A percentile compares a stretch with the other conserved stretches of the same genome.
Evolutionary conservation across 495 filamentous ascomycete species (phyloP).

Genomic region (Penicilliopsis zonata): DNA sequence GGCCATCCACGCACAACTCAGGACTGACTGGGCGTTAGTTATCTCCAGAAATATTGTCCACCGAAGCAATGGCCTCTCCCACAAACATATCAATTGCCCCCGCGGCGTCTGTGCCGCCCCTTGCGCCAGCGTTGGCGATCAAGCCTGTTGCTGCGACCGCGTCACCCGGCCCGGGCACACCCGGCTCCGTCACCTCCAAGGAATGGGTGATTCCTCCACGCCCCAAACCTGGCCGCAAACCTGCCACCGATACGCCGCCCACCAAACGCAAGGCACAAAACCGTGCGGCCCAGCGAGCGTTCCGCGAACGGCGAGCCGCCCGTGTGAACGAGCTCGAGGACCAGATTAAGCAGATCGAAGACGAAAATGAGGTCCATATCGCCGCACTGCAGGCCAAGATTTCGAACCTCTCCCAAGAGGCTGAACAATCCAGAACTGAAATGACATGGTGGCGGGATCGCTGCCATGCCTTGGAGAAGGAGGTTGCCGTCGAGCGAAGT

Average conservation of each 20-base stretch:
- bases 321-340: slow-evolving; percentile 81
- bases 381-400: slow-evolving; percentile 34
- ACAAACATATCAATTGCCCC: slow-evolving; percentile 16
- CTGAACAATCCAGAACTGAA: slow-evolving; percentile 37
- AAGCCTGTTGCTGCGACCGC: slow-evolving; percentile 22
- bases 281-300: slow-evolving; percentile 80
- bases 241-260: slow-evolving; percentile 79
- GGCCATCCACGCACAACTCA: too few relatives aligned
- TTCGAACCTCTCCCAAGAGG: slow-evolving; percentile 34
- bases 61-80: slow-evolving; percentile 17
- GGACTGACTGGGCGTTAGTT: too few relatives aligned
- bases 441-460: slow-evolving; percentile 35
- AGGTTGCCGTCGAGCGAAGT: slow-evolving; percentile 30
- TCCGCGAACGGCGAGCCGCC: slow-evolving; percentile 76
- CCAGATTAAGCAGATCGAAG: slow-evolving; percentile 55
- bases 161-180: slow-evolving; percentile 30
- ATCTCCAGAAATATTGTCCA: slow-evolving; percentile 8
- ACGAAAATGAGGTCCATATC: slow-evolving; percentile 34
- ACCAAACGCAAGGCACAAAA: slow-evolving; percentile 93
- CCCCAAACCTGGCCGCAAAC: slow-evolving; percentile 88
- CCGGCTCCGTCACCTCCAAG: slow-evolving; percentile 50
- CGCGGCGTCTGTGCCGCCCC: slow-evolving; percentile 17
- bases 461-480: slow-evolving; percentile 36
- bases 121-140: slow-evolving; percentile 24
- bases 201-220: slow-evolving; percentile 84